Conservation (phyloP, 257 asterid species). For the Solanum clarkiae region DNA sequence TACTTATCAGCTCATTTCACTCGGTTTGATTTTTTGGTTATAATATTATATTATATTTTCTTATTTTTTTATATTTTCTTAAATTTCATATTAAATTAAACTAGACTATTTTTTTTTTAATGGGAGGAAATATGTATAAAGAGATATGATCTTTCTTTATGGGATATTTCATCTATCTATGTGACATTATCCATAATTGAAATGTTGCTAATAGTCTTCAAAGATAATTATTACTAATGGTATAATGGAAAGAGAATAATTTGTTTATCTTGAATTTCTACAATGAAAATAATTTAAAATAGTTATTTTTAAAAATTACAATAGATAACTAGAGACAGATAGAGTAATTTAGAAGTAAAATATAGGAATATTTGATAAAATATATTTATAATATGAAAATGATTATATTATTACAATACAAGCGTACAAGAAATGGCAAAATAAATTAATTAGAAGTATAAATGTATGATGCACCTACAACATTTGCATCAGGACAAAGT, state of each 20-base stretch:
- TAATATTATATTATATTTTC: too few species aligned
- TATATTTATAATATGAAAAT: not conserved
- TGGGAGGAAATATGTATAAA: too few species aligned
- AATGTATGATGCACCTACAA: not conserved
- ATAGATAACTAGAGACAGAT: not conserved
- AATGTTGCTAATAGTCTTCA: not conserved
- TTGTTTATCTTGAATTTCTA: not conserved
- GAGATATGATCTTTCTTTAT: not conserved
- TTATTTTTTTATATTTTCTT: too few species aligned
- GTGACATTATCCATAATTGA: not conserved
- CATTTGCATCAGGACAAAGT: not conserved
- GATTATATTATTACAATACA: constrained; percentile 29
- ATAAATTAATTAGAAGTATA: not conserved
- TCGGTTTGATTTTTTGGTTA: too few species aligned
- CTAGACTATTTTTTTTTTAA: too few species aligned
- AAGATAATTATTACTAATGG: not conserved
- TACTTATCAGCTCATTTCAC: too few species aligned
- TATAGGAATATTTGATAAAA: not conserved
- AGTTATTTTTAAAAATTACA: not conserved
- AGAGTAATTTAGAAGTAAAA: not conserved
- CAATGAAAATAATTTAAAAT: accelerated
- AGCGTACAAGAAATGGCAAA: not conserved
- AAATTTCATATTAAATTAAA: too few species aligned
- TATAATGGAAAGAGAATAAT: not conserved
- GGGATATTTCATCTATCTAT: not conserved